Evolutionary conservation across 1,284 basidiomycete species (phyloP), one percentile per base, ranked within the genome.

Genomic region (Austroboletus novae-zelandiae): DNA sequence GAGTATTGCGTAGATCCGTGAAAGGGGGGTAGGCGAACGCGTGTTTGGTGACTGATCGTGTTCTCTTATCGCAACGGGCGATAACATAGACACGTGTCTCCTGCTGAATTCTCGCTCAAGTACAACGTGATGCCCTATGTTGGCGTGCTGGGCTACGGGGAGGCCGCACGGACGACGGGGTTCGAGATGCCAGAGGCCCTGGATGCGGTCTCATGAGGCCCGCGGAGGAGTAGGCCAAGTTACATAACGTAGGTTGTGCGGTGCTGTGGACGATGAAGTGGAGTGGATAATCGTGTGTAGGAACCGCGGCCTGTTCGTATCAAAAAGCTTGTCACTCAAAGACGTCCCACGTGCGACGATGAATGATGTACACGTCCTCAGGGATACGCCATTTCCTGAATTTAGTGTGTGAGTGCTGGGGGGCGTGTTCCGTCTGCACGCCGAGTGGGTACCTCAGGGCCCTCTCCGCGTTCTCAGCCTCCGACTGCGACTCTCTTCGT

Each of bases 61-160:
- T 31, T 34, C 49, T 63, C 25, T 25, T 63, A 61, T 63, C 61
- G 35, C 45, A 40, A 39, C 39, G 32, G 34, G 40, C 11, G 48
- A 49, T 40, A 1, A 35, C 15, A 9, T 54, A 91, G 90, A 65
- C 79, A 84, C 60, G 75, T 78, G 35, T 72, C 79, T 11, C 75
- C 86, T 14, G 84, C 84, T 6, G 72, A 81, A 51, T 95, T 92
- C 65, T 74, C 80, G 0, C 77, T 96, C 42, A 89, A 89, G 64
- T 96, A 94, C 73, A 94, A 95, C 61, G 67, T 92, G 25, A 95
- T 95, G 91, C 93, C 93, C 13, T 84, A 89, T 61, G 89, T 95
- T 14, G 93, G 93, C 7, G 57, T 82, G 35, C 75, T 96, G 41
- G 84, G 80, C 5, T 89, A 85, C 50, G 91, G 91, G 18, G 84